Conservation (phyloP, 2,329 filamentous ascomycete species). For the Ophiostoma piceae region DNA sequence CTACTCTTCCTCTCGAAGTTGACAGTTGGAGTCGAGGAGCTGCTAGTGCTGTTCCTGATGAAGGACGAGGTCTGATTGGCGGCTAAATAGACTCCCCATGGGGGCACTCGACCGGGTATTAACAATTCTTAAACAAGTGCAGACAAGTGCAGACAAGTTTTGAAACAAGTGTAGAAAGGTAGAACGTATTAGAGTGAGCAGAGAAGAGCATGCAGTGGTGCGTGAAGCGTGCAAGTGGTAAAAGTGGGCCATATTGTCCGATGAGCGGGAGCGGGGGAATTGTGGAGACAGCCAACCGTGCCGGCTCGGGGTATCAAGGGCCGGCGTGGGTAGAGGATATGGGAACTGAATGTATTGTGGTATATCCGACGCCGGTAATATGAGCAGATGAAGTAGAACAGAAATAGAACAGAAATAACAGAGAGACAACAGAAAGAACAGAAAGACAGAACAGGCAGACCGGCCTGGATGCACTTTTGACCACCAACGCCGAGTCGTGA, state of each 20-base stretch:
- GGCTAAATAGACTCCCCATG: constrained; percentile 8
- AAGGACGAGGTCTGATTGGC: not conserved
- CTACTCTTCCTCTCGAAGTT: not conserved
- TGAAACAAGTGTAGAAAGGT: not conserved
- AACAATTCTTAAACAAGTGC: not conserved
- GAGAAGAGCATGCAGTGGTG: not conserved
- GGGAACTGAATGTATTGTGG: not conserved
- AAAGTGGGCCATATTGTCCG: not conserved
- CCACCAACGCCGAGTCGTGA: constrained; percentile 1
- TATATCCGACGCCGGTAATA: not conserved
- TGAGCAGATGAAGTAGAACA: not conserved
- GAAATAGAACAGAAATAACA: not conserved
- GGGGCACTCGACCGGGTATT: not conserved
- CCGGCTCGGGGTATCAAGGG: not conserved
- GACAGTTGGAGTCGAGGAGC: constrained; percentile 9
- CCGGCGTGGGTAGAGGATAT: not conserved
- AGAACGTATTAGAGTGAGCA: not conserved
- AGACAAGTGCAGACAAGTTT: not conserved
- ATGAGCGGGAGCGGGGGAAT: constrained; percentile 9
- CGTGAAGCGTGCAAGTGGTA: not conserved
- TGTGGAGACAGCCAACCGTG: not conserved
- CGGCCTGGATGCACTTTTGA: not conserved
- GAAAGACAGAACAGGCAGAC: not conserved
- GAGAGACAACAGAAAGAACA: not conserved
- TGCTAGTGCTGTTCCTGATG: not conserved